Conservation (phyloP, 148 eudicot species). For the Rhododendron williamsianum region DNA sequence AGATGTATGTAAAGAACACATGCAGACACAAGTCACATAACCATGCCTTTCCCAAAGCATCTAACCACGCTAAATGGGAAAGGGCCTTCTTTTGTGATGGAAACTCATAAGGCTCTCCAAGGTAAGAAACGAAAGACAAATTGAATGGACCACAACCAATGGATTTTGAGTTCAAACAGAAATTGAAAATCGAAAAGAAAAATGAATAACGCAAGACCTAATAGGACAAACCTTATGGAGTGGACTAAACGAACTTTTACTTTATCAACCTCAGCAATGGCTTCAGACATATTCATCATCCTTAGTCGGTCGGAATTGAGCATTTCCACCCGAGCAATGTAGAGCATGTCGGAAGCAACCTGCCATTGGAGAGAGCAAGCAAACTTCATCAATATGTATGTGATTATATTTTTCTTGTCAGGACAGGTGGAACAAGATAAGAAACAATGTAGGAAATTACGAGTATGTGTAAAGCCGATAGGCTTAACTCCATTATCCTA, state of each 20-base stretch:
- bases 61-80: neutral
- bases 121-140: neutral
- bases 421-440: neutral
- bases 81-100: neutral
- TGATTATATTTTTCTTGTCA: neutral
- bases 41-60: neutral
- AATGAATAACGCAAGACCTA: neutral
- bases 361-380: conserved; percentile 24
- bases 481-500: too few relatives aligned
- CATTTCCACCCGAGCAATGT: conserved; percentile 61
- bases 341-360: conserved; percentile 72
- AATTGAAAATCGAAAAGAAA: neutral
- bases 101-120: neutral
- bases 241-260: conserved; percentile 48
- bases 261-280: conserved; percentile 47
- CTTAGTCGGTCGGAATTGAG: conserved; percentile 32
- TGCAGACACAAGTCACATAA: neutral
- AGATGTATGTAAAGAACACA: neutral
- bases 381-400: neutral
- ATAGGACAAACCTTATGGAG: conserved; percentile 56
- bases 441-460: neutral
- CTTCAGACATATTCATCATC: conserved; percentile 38
- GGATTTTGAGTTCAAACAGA: neutral
- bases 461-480: too few relatives aligned
- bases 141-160: neutral